phyloP scores from a whole-genome alignment of 495 filamentous ascomycete genomes.

The Letharia lupina region DNA sequence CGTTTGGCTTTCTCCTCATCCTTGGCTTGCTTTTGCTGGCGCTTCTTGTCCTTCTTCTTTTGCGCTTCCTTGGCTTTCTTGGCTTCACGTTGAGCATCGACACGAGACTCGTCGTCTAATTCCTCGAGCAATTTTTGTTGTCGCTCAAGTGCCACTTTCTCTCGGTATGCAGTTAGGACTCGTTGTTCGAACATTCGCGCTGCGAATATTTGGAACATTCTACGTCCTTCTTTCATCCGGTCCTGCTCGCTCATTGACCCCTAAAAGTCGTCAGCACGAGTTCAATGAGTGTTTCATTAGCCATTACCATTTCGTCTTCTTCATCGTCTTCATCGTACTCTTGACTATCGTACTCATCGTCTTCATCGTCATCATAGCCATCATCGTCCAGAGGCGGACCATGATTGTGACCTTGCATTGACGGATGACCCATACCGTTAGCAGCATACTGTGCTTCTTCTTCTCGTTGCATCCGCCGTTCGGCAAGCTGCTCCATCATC shows the following conservation, averaged over 20 bases:
- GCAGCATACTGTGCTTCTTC: constrained; percentile 73
- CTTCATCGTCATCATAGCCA: constrained; percentile 62
- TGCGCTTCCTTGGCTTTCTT: constrained; percentile 91
- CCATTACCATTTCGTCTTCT: constrained; percentile 66
- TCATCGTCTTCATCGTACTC: constrained; percentile 84
- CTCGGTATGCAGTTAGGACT: constrained; percentile 91
- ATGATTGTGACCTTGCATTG: constrained; percentile 44
- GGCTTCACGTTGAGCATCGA: constrained; percentile 68
- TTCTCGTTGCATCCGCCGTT: constrained; percentile 93
- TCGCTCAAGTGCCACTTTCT: constrained; percentile 89
- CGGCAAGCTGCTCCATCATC: constrained; percentile 99
- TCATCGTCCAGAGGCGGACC: constrained; percentile 65
- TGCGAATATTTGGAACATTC: constrained; percentile 99
- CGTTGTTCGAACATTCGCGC: constrained; percentile 98
- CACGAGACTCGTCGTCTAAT: constrained; percentile 70
- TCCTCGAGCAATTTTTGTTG: constrained; percentile 89
- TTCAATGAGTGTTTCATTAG: constrained; percentile 19
- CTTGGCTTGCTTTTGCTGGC: constrained; percentile 71
- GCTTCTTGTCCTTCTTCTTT: constrained; percentile 85
- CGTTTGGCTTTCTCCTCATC: constrained; percentile 81
- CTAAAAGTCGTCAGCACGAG: constrained; percentile 46
- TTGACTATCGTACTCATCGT: constrained; percentile 80
- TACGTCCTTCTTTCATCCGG: constrained; percentile 94
- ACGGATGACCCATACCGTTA: constrained; percentile 46
- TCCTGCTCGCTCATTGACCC: constrained; percentile 96